These are phyloP conservation scores for Serendipita vermifera DNA, from an alignment of 768 basidiomycete species.

Conservation along the genomic window DNA sequence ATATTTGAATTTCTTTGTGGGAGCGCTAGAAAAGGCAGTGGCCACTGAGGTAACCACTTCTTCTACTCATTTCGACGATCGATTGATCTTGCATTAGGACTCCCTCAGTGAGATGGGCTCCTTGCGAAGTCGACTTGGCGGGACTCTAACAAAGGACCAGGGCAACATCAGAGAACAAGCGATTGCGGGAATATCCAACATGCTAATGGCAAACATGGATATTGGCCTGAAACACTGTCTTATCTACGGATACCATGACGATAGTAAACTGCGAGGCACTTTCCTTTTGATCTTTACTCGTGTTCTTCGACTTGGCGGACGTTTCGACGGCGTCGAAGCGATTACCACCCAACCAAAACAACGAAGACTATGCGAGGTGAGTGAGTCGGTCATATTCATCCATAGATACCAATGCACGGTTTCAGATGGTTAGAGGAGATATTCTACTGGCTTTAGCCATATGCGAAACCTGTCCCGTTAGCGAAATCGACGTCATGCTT, in stretches of 20 bases:
- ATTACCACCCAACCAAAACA: conserved; percentile 35
- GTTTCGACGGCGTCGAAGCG: conserved; percentile 52
- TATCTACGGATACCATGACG: conserved; percentile 58
- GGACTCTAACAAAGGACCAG: conserved; percentile 12
- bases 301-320: conserved; percentile 66
- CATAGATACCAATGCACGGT: not conserved
- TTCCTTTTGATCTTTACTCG: conserved; percentile 77
- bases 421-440: conserved; percentile 30
- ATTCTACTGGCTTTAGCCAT: conserved; percentile 62
- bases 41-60: not conserved
- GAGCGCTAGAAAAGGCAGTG: conserved; percentile 33
- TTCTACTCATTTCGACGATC: not conserved
- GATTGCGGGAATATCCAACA: conserved; percentile 65
- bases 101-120: not conserved
- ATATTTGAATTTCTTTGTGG: conserved; percentile 54
- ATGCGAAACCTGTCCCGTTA: conserved; percentile 69
- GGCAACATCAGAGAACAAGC: conserved; percentile 53
- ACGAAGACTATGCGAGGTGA: conserved; percentile 46
- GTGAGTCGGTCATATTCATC: conserved; percentile 14
- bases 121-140: not conserved
- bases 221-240: conserved; percentile 83
- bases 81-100: not conserved
- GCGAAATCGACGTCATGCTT: conserved; percentile 66
- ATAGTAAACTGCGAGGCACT: conserved; percentile 56
- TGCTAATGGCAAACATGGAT: conserved; percentile 75